Base-by-base conservation (phyloP, 139 green algal species). In the Spirogloea muscicola region DNA sequence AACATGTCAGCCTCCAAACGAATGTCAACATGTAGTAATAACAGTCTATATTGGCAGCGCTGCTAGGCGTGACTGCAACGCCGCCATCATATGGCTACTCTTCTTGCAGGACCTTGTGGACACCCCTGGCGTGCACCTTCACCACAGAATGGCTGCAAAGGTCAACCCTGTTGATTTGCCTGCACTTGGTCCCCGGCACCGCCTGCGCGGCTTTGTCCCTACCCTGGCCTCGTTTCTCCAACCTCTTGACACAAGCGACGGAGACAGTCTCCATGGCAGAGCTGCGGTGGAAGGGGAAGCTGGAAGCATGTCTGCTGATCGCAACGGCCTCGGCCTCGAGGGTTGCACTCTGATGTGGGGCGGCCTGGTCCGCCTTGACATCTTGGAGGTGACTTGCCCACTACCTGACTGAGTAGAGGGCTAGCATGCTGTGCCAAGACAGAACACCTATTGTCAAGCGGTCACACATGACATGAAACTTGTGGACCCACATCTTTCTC, bases 71-170 rank as follows among this genome's bases (percentile, higher is more conserved):
- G n/a, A n/a, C n/a, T n/a, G n/a, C n/a, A n/a, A n/a, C n/a, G n/a
- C n/a, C n/a, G n/a, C n/a, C n/a, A n/a, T n/a, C n/a, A n/a, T n/a
- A n/a, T n/a, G n/a, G n/a, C n/a, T n/a, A n/a, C n/a, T n/a, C n/a
- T n/a, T n/a, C 52, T 9, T 31, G 61, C 34, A 77, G 58, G 36
- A 62, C 9, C 68, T 88, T n/a, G 80, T 63, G 55, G 93, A 98
- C 83, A 97, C 93, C 0, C 93, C 94, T 3, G 94, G 94, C 9
- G 68, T 98, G 39, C 92, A 97, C 79, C 77, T 98, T 40, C 88
- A 95, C 72, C 94, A 98, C 82, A 84, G 92, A 33, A 72, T 97
- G 62, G 85, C 90, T 0, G 90, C 96, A 67, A 87, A 94, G 63
- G 84, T 98, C 21, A 79, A 80, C 0, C 89, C 90, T 0, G 74